Evolutionary conservation across 306 rosid species (phyloP).

Genomic region (Dalbergia cochinchinensis): DNA sequence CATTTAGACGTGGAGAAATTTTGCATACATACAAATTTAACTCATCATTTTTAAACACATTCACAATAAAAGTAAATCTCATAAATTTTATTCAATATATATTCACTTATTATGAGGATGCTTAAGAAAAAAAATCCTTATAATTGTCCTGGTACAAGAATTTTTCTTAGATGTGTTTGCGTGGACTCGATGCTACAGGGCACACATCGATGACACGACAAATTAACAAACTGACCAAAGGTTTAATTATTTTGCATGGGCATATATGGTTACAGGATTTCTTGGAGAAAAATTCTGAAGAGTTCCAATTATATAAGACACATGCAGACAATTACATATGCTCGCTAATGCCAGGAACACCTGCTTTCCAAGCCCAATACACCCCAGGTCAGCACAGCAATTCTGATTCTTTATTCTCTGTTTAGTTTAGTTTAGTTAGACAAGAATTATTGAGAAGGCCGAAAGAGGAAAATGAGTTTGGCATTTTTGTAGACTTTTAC

Average conservation of each 20-base stretch:
- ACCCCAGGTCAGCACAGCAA: constrained; percentile 70
- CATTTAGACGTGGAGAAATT: background rate
- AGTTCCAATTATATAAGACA: constrained; percentile 72
- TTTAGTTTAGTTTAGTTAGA: background rate
- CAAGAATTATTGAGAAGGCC: background rate
- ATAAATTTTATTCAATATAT: too few relatives aligned
- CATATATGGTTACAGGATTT: constrained; percentile 57
- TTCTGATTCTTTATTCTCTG: background rate
- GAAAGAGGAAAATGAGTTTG: background rate
- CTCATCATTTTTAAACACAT: too few relatives aligned
- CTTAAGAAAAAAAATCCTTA: too few relatives aligned
- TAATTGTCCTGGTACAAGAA: too few relatives aligned
- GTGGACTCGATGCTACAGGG: background rate
- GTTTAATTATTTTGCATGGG: constrained; percentile 16
- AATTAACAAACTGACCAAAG: background rate
- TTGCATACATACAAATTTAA: too few relatives aligned
- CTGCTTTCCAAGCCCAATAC: constrained; percentile 74
- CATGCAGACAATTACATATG: constrained; percentile 87
- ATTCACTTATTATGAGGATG: too few relatives aligned
- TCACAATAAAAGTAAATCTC: too few relatives aligned
- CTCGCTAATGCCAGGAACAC: constrained; percentile 72
- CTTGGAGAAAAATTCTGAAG: constrained; percentile 60
- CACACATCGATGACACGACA: too few relatives aligned
- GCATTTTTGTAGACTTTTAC: background rate
- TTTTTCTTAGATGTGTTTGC: too few relatives aligned